Base-by-base conservation (phyloP, 495 filamentous ascomycete species). In the Aspergillus taichungensis region DNA sequence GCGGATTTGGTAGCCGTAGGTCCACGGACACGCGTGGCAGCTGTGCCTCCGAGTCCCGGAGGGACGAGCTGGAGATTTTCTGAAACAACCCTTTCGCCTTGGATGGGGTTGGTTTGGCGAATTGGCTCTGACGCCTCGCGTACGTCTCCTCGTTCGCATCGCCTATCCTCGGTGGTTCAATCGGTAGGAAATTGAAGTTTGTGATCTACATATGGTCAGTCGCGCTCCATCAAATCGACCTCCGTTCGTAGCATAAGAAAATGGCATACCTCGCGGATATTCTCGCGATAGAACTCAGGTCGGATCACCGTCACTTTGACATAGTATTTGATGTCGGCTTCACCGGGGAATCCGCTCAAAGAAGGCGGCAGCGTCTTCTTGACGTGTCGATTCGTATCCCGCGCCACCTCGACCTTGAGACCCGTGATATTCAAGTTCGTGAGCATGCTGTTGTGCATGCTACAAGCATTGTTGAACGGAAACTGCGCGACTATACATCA, bases 241-340 rank as follows among this genome's bases (percentile, higher is more conserved):
- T 11, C 6, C 10, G 30, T 38, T 2, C 11, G 6, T 18, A 13
- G 39, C 9, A 48, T 48, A n/a, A 12, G 38, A 12, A 34, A 13
- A 35, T 37, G 8, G 11, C 76, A 35, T 63, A 82, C 76, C 30
- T 71, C 63, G 52, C 88, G 71, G 61, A 85, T 83, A 54, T 94
- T 95, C 63, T 91, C 87, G 56, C 87, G 85, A 61, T 87, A 91
- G 49, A 94, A 76, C 14, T 84, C 76, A 0, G 86, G 85, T 27
- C 89, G 73, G 46, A 85, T 80, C 2, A 97, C 79, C 0, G 92
- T 98, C 9, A 80, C 88, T 59, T 98, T 98, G 48, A 96, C 72
- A 50, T 84, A 97, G 60, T 98, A 98, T 52, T 79, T 78, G 44
- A 98, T 91, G 61, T 91, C 88, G 40, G 90, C 92, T 63, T 85